Evolutionary conservation across 2,329 filamentous ascomycete species (phyloP), one percentile per base, ranked within the genome.

Genomic region (Ceratocystis diversiconidia): DNA sequence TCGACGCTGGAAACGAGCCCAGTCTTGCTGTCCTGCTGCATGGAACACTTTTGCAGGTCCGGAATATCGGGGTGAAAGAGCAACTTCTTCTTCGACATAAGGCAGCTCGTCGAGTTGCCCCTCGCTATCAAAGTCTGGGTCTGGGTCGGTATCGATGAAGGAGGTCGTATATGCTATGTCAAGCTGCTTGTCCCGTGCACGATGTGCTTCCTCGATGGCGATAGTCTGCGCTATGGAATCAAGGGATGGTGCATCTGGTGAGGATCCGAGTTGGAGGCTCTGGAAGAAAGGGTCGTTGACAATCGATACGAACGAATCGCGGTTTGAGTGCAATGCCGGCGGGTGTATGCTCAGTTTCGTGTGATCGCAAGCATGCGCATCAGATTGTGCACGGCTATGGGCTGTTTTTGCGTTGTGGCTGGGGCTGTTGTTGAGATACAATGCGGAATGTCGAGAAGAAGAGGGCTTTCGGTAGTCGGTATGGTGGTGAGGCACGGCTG

Each of bases 211-310:
- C 8, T 62, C 61, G 5, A 61, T 50, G 4, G 65, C 61, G n/a
- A 63, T 52, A 19, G 50, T 60, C 15, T 50, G 63, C 43, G 52
- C 36, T 59, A 64, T 44, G 2, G 73, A 72, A 46, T 73, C 71
- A 71, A 78, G 73, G 69, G 79, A 57, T 22, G 67, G 59, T 5
- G 55, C 44, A 17, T 32, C 44, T 6, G 59, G 32, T 41, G 65
- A 22, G n/a, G 59, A 62, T 17, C 64, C 67, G 22, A 67, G 60
- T 43, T 67, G 65, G n/a, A 69, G 65, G 19, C 76, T 77, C 70
- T 78, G 76, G 73, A 81, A 80, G 72, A 82, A 82, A 36, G 79
- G 79, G 69, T 82, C 80, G 76, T 83, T 79, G 71, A 80, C 74
- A 68, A 83, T 80, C 67, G 80, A 82, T 62, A 76, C 72, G 69